Conservation (phyloP, 345 rosid genomes). For the Populus pruinosa region DNA sequence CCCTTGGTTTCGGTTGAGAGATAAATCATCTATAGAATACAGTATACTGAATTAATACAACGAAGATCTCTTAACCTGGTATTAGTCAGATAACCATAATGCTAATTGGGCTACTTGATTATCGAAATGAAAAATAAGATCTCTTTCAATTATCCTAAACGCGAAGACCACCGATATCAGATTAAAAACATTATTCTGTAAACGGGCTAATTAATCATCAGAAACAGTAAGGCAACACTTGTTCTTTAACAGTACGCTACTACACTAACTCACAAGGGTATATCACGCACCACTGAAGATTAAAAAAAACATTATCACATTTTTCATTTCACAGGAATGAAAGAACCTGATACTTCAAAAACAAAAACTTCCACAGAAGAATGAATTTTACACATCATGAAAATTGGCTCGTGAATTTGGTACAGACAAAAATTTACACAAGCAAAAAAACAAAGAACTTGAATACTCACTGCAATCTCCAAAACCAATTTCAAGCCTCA, state of each 20-base stretch:
- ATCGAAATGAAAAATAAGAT: no score
- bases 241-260: neutral
- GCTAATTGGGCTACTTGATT: no score
- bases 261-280: neutral
- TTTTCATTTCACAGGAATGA: neutral
- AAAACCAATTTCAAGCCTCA: conserved; percentile 12
- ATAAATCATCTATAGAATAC: neutral
- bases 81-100: neutral
- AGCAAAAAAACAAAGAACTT: neutral
- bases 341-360: neutral
- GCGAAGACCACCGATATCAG: no score
- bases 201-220: no score
- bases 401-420: neutral
- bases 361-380: neutral
- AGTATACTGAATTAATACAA: neutral
- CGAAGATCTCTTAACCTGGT: neutral
- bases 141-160: no score
- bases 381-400: neutral
- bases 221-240: no score
- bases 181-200: no score
- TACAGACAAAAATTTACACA: neutral
- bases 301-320: neutral
- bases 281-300: neutral
- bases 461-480: neutral
- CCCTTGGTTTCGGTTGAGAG: neutral